A percentile compares a stretch with the other conserved stretches of the same genome.
phyloP scores from a whole-genome alignment of 371 early-diverging fungal genomes.

The Mortierella sp. region DNA sequence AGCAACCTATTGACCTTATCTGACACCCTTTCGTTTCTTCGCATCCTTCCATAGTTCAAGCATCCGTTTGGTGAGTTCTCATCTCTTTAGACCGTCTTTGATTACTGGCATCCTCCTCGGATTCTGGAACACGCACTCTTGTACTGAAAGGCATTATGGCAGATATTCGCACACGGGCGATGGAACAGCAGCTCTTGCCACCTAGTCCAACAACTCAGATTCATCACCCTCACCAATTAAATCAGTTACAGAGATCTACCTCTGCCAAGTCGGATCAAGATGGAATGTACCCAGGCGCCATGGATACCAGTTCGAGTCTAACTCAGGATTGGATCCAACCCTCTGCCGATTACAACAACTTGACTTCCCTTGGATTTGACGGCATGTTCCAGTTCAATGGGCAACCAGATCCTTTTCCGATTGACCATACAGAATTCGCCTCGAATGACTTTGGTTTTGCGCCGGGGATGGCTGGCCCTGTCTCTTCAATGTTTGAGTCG shows the following conservation, averaged over 20 bases:
- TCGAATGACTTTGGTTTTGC: conserved; percentile 47
- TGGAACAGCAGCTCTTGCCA: conserved; percentile 33
- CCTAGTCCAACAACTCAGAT: conserved; percentile 26
- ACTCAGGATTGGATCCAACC: conserved; percentile 46
- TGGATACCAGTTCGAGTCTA: conserved; percentile 22
- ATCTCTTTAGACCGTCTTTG: background rate
- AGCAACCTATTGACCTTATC: background rate
- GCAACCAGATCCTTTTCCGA: conserved; percentile 40
- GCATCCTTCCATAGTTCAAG: conserved; percentile 4
- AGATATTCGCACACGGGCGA: conserved; percentile 31
- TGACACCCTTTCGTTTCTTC: background rate
- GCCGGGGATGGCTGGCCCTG: conserved; percentile 33
- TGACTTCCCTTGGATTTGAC: conserved; percentile 50
- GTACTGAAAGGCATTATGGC: conserved; percentile 17
- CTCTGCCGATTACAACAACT: conserved; percentile 33
- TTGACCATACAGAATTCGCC: conserved; percentile 51
- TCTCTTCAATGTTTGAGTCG: conserved; percentile 34
- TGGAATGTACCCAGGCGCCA: conserved; percentile 15
- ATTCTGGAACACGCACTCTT: background rate
- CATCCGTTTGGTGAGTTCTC: background rate
- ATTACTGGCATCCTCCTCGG: background rate
- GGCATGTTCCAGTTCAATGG: conserved; percentile 43
- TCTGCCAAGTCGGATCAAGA: conserved; percentile 29
- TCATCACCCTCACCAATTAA: conserved; percentile 18
- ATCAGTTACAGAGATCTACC: conserved; percentile 29